phyloP scores from a whole-genome alignment of 345 rosid species.

The Salix brachista region DNA sequence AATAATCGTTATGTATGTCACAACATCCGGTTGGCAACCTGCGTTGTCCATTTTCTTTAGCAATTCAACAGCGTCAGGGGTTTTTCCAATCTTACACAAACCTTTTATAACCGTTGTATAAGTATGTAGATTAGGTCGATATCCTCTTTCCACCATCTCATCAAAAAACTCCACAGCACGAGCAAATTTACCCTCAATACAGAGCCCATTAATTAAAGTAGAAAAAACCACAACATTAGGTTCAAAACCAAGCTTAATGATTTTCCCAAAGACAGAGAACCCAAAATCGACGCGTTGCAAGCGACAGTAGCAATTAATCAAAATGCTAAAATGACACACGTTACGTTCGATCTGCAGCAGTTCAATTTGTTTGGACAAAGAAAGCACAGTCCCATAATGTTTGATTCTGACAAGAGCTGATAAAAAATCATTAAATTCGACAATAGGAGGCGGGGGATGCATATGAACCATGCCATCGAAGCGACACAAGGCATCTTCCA shows the following conservation, averaged over 20 bases:
- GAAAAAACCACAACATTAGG: neutral
- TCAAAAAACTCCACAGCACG: neutral
- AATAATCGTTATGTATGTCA: neutral
- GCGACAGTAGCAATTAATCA: neutral
- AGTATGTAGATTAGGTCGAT: neutral
- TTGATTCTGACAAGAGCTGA: too few species aligned
- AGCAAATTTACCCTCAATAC: neutral
- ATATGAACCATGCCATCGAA: too few species aligned
- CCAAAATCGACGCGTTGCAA: neutral
- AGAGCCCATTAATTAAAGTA: neutral
- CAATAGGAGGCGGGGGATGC: too few species aligned
- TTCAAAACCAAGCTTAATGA: neutral
- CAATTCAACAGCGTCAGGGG: neutral
- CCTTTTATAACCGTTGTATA: neutral
- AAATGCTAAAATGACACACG: neutral
- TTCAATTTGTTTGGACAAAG: too few species aligned
- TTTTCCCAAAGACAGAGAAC: neutral
- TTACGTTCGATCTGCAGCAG: too few species aligned
- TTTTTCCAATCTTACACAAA: neutral
- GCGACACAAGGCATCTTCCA: too few species aligned
- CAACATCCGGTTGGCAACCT: slow-evolving; percentile 3
- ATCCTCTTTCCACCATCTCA: neutral
- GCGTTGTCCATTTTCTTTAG: neutral
- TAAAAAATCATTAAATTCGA: too few species aligned
- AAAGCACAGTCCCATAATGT: too few species aligned